Base-by-base conservation (phyloP, 768 basidiomycete species). In the Tricholoma matsutake region DNA sequence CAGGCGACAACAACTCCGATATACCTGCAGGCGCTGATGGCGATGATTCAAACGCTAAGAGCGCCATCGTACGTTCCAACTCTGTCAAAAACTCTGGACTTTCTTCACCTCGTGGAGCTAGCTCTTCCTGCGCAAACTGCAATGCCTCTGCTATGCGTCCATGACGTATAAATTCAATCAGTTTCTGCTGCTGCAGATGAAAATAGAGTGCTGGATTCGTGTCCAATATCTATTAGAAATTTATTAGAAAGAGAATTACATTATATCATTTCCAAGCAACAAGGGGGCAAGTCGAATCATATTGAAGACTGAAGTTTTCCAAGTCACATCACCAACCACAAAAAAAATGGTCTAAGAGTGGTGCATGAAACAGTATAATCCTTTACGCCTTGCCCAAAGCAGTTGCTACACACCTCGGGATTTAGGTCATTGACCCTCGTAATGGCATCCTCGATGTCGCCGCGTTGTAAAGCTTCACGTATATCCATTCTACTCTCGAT, bases 361-460 rank as follows among this genome's bases (percentile, higher is more conserved):
- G 96, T 97, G 95, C 96, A 97, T 97, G 93, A 91, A 89, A 85
- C 73, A 69, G 68, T 93, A 79, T 89, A 95, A 96, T 96, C 94
- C 79, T 92, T 74, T 78, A 73, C 70, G 64, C 56, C 71, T 61
- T 55, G 61, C 54, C 59, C 63, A 34, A 41, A 32, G 49, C 39
- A 41, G 31, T 63, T 45, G 35, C 67, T 32, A 75, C 92, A 79
- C 76, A 98, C 97, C 88, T 98, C 96, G 29, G 94, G 92, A 72
- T 98, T 94, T 66, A 98, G 75, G 73, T 98, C 96, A 68, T 98
- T 98, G 39, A 97, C 92, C 43, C 90, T 81, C n/a, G 90, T 87
- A 61, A 98, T 96, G 22, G 97, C 97, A 64, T 94, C 92, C 71
- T 96, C 92, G 14, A 98, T 91, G 68, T 98, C 90, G 5, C 97